Evolutionary conservation across 108 stramenopile genomes (phyloP).

Genomic region (Cyclotella cryptica): DNA sequence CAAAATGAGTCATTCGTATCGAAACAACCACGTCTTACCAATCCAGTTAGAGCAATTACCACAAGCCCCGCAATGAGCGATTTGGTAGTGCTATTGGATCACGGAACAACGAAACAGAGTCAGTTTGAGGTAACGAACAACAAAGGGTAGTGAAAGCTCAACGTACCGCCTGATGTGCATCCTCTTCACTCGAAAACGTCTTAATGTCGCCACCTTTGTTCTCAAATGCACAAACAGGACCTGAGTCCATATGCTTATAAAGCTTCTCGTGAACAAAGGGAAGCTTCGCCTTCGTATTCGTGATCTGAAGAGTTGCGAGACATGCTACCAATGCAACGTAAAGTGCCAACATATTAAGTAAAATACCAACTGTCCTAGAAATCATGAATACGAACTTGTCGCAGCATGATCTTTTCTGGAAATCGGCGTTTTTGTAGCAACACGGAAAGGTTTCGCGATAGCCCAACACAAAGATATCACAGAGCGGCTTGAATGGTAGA

Average conservation of each 20-base stretch:
- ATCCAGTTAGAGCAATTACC: constrained; percentile 38
- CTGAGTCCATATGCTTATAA: constrained; percentile 27
- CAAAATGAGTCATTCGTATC: background rate
- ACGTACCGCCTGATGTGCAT: constrained; percentile 8
- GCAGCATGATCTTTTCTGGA: constrained; percentile 11
- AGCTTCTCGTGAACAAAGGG: constrained; percentile 16
- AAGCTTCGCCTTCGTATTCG: constrained; percentile 15
- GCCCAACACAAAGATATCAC: constrained; percentile 14
- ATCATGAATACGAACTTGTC: constrained; percentile 14
- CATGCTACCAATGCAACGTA: constrained; percentile 23
- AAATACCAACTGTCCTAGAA: constrained; percentile 11
- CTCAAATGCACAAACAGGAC: constrained; percentile 38
- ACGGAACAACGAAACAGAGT: background rate
- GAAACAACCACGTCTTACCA: constrained; percentile 4
- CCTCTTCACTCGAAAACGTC: constrained; percentile 9
- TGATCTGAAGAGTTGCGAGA: constrained; percentile 17
- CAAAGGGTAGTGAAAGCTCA: background rate
- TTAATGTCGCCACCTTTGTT: constrained; percentile 19
- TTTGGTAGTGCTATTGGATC: constrained; percentile 12
- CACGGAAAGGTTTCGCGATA: constrained; percentile 4
- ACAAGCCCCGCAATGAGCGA: constrained; percentile 50
- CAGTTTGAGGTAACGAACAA: background rate
- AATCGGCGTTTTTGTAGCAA: constrained; percentile 18
- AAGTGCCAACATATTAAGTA: constrained; percentile 11
- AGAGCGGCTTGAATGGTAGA: constrained; percentile 19